Evolutionary conservation across 257 asterid species (phyloP).

Genomic region (Gentiana macrophylla): DNA sequence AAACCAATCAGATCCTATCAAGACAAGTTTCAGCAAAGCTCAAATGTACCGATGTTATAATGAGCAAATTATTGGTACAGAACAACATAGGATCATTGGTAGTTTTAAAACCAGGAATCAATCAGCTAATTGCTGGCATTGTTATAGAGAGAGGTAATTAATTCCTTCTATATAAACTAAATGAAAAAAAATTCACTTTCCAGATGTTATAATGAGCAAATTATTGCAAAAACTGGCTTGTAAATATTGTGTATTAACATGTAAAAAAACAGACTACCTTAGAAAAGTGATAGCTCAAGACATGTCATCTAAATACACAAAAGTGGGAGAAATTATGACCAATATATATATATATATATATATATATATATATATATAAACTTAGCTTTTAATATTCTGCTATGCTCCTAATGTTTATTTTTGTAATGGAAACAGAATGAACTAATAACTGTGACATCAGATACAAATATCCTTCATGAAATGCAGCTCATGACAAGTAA

Average conservation of each 20-base stretch:
- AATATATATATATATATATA: no score
- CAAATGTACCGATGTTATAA: no score
- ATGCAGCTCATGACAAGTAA: slow-evolving; percentile 80
- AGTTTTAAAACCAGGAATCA: slow-evolving; percentile 60
- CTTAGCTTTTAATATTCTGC: neutral
- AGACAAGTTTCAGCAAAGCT: slow-evolving; percentile 14
- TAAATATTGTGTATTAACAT: no score
- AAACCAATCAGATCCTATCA: slow-evolving; percentile 31
- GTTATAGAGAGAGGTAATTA: slow-evolving; percentile 72
- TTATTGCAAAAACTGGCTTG: no score
- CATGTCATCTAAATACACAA: slow-evolving; percentile 60
- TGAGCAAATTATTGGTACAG: no score
- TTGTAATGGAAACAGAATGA: slow-evolving; percentile 27
- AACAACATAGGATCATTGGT: slow-evolving; percentile 77
- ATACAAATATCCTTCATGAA: slow-evolving; percentile 63
- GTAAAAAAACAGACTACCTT: slow-evolving; percentile 41
- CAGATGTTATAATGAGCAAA: no score
- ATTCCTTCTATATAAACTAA: no score
- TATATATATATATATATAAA: no score
- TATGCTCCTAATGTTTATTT: neutral
- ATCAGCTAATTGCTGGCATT: slow-evolving; percentile 56
- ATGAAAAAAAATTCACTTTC: no score
- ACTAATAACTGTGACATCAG: slow-evolving; percentile 54
- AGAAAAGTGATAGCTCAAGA: slow-evolving; percentile 55
- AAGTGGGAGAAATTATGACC: slow-evolving; percentile 76